A percentile compares a stretch with the other conserved stretches of the same genome.
phyloP scores from a whole-genome alignment of 305 asterid species.

The Andrographis paniculata region DNA sequence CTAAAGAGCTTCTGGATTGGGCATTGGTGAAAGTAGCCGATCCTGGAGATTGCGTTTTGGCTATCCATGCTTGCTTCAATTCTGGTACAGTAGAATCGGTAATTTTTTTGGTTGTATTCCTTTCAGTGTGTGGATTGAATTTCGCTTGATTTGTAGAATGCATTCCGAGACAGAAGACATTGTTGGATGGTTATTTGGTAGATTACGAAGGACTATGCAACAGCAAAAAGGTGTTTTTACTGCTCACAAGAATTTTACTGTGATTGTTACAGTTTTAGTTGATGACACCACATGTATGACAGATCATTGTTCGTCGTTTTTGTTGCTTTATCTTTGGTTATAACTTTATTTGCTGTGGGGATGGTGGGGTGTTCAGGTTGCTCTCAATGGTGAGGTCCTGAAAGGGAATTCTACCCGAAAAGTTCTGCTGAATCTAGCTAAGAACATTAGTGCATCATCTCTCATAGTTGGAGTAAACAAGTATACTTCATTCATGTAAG shows the following conservation, averaged over 20 bases:
- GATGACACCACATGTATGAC: constrained; percentile 8
- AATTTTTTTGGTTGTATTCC: not conserved
- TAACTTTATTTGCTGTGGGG: not conserved
- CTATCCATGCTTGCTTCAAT: constrained; percentile 46
- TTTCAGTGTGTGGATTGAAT: not conserved
- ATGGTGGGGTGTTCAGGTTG: constrained; percentile 40
- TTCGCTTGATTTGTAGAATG: constrained; percentile 38
- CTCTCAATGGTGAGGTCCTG: constrained; percentile 42
- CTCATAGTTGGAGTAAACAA: constrained; percentile 64
- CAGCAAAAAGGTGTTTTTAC: constrained; percentile 48
- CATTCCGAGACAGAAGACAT: constrained; percentile 32
- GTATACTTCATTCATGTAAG: constrained; percentile 51
- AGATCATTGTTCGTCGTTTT: constrained; percentile 1
- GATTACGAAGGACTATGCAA: constrained; percentile 68
- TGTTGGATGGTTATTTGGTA: constrained; percentile 54
- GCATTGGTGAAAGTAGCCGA: constrained; percentile 54
- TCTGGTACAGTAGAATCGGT: constrained; percentile 29
- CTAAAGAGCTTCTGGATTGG: constrained; percentile 19
- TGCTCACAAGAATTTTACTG: not conserved
- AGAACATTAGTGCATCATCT: constrained; percentile 47
- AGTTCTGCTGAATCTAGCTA: constrained; percentile 64
- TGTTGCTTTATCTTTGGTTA: constrained; percentile 1
- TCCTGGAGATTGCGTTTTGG: constrained; percentile 54
- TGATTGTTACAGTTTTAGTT: constrained; percentile 1
- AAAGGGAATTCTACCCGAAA: constrained; percentile 72